A percentile compares a stretch with the other conserved stretches of the same genome.
Conservation (phyloP, 805 yeast genomes). For the Candida maesae region DNA sequence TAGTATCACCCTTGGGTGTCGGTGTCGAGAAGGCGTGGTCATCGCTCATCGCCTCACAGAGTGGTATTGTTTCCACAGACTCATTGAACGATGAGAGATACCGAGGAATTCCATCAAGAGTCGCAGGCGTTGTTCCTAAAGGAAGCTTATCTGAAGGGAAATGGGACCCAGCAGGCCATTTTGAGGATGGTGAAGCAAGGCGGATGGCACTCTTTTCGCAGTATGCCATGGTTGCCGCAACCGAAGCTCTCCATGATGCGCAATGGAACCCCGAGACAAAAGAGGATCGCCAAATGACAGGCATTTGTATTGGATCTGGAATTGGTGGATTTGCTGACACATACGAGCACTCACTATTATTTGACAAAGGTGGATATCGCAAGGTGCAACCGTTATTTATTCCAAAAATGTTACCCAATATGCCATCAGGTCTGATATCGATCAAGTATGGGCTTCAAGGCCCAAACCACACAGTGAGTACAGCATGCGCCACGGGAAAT, state of each 20-base stretch:
- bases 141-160: constrained; percentile 40
- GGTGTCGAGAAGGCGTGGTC: constrained; percentile 56
- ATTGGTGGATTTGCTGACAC: constrained; percentile 82
- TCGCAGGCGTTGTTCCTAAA: constrained; percentile 70
- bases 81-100: constrained; percentile 28
- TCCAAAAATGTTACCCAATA: constrained; percentile 78
- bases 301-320: constrained; percentile 91
- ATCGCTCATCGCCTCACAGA: constrained; percentile 43
- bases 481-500: constrained; percentile 97
- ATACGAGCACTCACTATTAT: constrained; percentile 56
- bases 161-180: constrained; percentile 52
- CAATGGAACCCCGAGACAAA: constrained; percentile 40
- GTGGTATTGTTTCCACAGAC: constrained; percentile 58
- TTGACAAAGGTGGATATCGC: constrained; percentile 50
- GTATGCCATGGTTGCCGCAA: constrained; percentile 71
- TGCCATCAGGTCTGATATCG: constrained; percentile 93
- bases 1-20: constrained; percentile 81
- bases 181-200: constrained; percentile 40
- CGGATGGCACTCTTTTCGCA: constrained; percentile 71
- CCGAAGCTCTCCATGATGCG: constrained; percentile 75
- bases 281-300: constrained; percentile 39
- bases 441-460: constrained; percentile 76
- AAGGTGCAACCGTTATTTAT: constrained; percentile 82
- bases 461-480: constrained; percentile 81
- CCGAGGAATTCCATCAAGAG: constrained; percentile 60